Percentiles rank a stretch among this genome's conserved stretches.
phyloP scores from a whole-genome alignment of 2,329 filamentous ascomycete species.

The Exophiala mesophila region DNA sequence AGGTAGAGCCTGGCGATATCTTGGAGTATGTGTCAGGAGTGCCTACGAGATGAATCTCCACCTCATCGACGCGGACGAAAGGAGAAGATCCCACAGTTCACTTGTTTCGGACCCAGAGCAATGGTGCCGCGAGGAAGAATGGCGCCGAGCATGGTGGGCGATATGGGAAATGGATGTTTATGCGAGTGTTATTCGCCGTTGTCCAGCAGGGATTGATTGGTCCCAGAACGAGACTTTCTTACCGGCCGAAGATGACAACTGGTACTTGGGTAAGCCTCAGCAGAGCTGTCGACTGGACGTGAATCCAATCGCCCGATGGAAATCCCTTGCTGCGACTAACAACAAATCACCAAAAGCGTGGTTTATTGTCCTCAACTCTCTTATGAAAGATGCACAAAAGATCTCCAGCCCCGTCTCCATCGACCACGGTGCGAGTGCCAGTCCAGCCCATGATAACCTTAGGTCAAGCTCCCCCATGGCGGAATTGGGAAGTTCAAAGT shows the following conservation, averaged over 20 bases:
- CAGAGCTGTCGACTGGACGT: conserved; percentile 30
- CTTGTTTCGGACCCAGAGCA: conserved; percentile 7
- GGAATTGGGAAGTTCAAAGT: conserved; percentile 1
- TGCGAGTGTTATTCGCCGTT: conserved; percentile 37
- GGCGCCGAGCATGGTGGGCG: conserved; percentile 34
- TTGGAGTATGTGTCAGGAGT: conserved; percentile 29
- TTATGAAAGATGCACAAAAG: conserved; percentile 37
- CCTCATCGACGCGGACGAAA: conserved; percentile 23
- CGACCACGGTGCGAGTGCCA: conserved; percentile 5
- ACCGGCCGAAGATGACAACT: conserved; percentile 34
- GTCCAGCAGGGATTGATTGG: conserved; percentile 36
- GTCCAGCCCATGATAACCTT: not conserved
- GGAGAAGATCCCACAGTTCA: no score
- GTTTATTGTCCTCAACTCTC: conserved; percentile 38
- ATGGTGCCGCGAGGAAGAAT: conserved; percentile 33
- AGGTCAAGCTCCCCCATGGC: not conserved
- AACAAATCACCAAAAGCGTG: conserved; percentile 36
- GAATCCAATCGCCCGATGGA: conserved; percentile 32
- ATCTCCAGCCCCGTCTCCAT: conserved; percentile 30
- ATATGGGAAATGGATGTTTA: conserved; percentile 43
- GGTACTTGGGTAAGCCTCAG: conserved; percentile 28
- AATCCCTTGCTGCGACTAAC: conserved; percentile 28
- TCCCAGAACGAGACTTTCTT: conserved; percentile 35
- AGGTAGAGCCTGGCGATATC: conserved; percentile 35
- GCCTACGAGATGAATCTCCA: conserved; percentile 36